A percentile compares a stretch with the other conserved stretches of the same genome.
Conservation (phyloP, 306 rosid species). For the Rosa lucieae region DNA sequence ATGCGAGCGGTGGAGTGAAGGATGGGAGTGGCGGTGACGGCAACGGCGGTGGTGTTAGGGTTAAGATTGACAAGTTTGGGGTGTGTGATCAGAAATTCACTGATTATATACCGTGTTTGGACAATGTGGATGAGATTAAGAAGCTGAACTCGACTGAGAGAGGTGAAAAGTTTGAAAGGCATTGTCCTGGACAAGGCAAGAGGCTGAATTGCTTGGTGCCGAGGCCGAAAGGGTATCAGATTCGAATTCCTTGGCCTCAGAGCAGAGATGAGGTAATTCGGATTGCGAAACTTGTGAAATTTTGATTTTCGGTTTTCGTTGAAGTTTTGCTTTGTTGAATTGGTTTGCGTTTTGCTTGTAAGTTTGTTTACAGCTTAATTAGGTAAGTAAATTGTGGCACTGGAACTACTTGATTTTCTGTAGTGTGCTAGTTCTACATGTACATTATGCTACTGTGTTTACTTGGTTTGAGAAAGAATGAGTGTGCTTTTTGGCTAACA, state of each 20-base stretch:
- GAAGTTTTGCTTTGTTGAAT: neutral
- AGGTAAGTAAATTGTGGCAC: neutral
- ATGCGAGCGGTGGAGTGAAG: slow-evolving; percentile 27
- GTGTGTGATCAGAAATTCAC: slow-evolving; percentile 51
- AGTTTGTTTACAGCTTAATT: neutral
- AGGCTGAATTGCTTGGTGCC: slow-evolving; percentile 69
- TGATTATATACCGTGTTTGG: slow-evolving; percentile 84
- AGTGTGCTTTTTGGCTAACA: slow-evolving; percentile 17
- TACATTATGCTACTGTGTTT: neutral
- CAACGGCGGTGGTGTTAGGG: slow-evolving; percentile 2
- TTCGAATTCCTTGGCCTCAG: slow-evolving; percentile 67
- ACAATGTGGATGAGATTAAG: slow-evolving; percentile 47
- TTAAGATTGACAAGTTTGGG: slow-evolving; percentile 43
- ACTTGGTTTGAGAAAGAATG: slow-evolving; percentile 12
- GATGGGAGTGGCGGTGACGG: slow-evolving; percentile 4
- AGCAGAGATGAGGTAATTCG: slow-evolving; percentile 84
- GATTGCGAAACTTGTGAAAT: slow-evolving; percentile 22
- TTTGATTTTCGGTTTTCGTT: slow-evolving; percentile 1
- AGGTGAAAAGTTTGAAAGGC: slow-evolving; percentile 73
- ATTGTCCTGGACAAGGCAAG: slow-evolving; percentile 56
- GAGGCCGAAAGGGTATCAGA: slow-evolving; percentile 54
- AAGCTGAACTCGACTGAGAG: slow-evolving; percentile 36
- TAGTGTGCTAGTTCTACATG: neutral
- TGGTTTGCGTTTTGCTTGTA: neutral
- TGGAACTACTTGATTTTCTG: neutral